Conservation (phyloP, 2,329 filamentous ascomycete species). For the Aspergillus sp. region DNA sequence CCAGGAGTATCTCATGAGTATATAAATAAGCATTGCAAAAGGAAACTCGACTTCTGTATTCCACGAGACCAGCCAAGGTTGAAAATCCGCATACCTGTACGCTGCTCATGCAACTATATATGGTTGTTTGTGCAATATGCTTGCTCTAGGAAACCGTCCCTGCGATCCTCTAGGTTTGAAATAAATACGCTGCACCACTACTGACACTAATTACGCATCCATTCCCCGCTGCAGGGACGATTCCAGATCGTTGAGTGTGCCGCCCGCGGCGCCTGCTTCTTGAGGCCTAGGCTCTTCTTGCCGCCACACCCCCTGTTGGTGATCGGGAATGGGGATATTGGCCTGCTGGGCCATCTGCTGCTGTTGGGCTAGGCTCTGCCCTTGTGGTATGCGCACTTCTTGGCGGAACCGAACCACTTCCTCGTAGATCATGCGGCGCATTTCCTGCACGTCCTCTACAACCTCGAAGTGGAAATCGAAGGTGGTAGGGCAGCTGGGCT, state of each 20-base stretch:
- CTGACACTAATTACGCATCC: conserved; percentile 45
- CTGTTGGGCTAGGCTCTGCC: conserved; percentile 38
- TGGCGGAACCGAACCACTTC: conserved; percentile 86
- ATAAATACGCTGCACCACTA: background rate
- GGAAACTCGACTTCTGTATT: conserved; percentile 7
- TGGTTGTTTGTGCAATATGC: background rate
- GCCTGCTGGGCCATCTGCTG: conserved; percentile 43
- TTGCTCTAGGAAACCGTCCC: conserved; percentile 13
- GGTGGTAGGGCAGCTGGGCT: conserved; percentile 86
- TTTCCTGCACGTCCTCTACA: conserved; percentile 90
- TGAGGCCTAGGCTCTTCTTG: conserved; percentile 65
- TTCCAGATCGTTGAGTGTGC: conserved; percentile 47
- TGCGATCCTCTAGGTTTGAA: conserved; percentile 4
- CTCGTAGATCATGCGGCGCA: conserved; percentile 96
- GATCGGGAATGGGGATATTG: conserved; percentile 63
- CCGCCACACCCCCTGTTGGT: conserved; percentile 54
- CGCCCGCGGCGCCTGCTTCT: conserved; percentile 47
- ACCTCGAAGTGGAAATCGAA: conserved; percentile 99
- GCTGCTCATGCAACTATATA: conserved; percentile 15
- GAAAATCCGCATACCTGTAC: background rate
- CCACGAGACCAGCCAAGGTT: background rate
- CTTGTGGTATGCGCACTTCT: conserved; percentile 53
- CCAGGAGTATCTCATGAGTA: background rate
- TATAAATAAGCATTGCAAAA: background rate
- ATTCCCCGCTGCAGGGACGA: conserved; percentile 57